These are phyloP conservation scores for Fraxinus greggii DNA, from an alignment of 305 asterid genomes.

Conservation along the genomic window DNA sequence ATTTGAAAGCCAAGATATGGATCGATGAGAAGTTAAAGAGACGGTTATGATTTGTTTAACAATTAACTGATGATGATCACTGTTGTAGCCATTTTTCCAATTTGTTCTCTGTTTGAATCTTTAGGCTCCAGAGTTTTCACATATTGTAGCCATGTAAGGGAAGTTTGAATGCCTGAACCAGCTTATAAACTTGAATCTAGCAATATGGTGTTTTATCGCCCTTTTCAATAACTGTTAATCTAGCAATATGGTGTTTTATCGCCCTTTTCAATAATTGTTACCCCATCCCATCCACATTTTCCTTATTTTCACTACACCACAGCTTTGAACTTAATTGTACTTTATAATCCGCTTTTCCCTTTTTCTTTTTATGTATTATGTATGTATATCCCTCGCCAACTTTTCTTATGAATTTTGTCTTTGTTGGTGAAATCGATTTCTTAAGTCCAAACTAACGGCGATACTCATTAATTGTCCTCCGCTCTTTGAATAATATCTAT, in stretches of 20 bases:
- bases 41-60: neutral
- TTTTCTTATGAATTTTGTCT: neutral
- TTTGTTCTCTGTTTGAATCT: neutral
- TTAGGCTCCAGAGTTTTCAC: neutral
- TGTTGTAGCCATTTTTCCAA: neutral
- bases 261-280: neutral
- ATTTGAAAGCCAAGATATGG: constrained; percentile 39
- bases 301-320: neutral
- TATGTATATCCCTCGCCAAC: neutral
- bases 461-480: neutral
- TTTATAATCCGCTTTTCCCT: neutral
- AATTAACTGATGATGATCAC: neutral
- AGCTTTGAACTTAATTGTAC: neutral
- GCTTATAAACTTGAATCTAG: neutral
- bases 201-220: neutral
- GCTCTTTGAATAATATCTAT: neutral
- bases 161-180: neutral
- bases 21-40: constrained; percentile 32
- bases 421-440: neutral
- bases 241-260: neutral
- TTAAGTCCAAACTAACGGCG: neutral
- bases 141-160: neutral
- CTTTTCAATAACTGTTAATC: neutral
- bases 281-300: neutral
- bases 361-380: neutral